phyloP scores from a whole-genome alignment of 2,329 filamentous ascomycete genomes.

The Neoarthrinium moseri region DNA sequence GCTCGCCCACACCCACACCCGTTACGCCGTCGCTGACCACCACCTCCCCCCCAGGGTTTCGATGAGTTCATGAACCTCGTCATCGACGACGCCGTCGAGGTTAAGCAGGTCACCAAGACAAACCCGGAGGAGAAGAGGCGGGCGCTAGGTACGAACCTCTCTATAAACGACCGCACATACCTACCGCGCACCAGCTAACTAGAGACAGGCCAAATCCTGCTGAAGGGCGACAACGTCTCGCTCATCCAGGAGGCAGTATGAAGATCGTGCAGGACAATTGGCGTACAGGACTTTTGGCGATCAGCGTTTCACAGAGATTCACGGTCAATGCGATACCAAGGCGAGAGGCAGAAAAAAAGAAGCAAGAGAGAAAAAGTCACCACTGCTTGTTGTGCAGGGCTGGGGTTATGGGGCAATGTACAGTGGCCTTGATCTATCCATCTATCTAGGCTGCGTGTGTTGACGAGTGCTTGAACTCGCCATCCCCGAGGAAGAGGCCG shows the following conservation, averaged over 20 bases:
- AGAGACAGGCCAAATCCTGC: conserved; percentile 57
- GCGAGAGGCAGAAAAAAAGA: neutral
- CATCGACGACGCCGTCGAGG: conserved; percentile 91
- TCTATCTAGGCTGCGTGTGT: conserved; percentile 10
- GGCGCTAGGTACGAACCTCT: conserved; percentile 63
- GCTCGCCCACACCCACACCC: no score
- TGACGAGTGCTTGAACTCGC: conserved; percentile 49
- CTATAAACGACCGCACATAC: neutral
- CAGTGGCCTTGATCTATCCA: neutral
- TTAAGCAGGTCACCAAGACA: conserved; percentile 79
- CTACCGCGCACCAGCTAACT: conserved; percentile 17
- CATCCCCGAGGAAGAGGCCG: conserved; percentile 72
- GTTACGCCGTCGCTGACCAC: no score
- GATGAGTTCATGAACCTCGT: conserved; percentile 99
- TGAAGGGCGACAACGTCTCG: conserved; percentile 68
- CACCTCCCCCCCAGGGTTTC: conserved; percentile 68
- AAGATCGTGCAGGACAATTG: conserved; percentile 22
- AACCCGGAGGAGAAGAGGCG: conserved; percentile 74
- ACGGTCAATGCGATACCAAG: neutral
- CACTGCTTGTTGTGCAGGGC: no score
- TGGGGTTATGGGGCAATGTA: neutral
- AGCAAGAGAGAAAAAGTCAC: neutral
- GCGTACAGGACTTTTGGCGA: conserved; percentile 15
- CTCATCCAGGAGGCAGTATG: conserved; percentile 50
- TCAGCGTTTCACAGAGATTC: neutral